These are phyloP conservation scores for Lipomyces kockii DNA, from an alignment of 805 yeast genomes.

Conservation along the genomic window DNA sequence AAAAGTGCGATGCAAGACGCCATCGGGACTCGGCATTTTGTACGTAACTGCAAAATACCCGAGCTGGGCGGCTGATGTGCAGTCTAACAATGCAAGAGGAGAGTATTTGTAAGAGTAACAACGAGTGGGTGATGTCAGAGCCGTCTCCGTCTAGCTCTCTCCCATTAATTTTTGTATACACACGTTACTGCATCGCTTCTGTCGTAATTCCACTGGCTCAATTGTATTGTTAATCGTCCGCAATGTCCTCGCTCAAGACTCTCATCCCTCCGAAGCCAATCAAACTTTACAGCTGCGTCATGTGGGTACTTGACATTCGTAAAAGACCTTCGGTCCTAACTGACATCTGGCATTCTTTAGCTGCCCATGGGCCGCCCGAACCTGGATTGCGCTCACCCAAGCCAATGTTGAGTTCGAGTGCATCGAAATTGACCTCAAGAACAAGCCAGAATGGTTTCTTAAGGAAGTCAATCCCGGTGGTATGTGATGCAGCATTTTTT, in stretches of 20 bases:
- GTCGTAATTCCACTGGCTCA: conserved; percentile 3
- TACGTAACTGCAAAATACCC: too few species aligned
- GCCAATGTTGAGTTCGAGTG: conserved; percentile 41
- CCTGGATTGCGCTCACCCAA: conserved; percentile 41
- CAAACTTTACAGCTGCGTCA: conserved; percentile 32
- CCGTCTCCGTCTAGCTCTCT: neutral
- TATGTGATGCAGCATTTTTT: neutral
- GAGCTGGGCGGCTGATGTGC: too few species aligned
- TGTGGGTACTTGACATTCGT: conserved; percentile 12
- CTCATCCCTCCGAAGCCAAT: conserved; percentile 40
- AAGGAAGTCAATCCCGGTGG: conserved; percentile 41
- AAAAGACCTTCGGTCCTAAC: neutral
- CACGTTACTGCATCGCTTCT: neutral
- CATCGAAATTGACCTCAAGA: conserved; percentile 40
- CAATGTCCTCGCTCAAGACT: conserved; percentile 24
- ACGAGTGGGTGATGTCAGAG: too few species aligned
- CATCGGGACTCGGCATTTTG: too few species aligned
- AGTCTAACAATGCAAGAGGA: too few species aligned
- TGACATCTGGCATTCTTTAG: conserved; percentile 4
- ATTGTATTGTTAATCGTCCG: neutral
- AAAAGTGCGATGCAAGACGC: too few species aligned
- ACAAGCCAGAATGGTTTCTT: conserved; percentile 43
- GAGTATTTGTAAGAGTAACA: too few species aligned
- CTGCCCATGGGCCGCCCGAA: conserved; percentile 44
- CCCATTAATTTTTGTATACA: neutral